phyloP scores from a whole-genome alignment of 441 rosid species.

The Sinapis alba region DNA sequence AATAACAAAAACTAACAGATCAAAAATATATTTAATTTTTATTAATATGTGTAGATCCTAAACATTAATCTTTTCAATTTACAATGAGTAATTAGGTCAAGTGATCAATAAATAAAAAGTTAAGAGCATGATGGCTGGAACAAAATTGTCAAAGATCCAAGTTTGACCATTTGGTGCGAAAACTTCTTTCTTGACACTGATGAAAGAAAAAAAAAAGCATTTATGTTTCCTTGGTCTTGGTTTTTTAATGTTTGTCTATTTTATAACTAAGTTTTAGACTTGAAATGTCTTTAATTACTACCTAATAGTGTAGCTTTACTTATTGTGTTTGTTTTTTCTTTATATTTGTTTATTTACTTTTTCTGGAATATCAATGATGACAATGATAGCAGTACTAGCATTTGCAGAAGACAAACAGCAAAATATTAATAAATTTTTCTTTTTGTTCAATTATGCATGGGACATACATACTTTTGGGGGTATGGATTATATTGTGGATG shows the following conservation, averaged over 20 bases:
- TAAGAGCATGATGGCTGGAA: conserved; percentile 20
- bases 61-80: no score
- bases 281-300: conserved; percentile 28
- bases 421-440: conserved; percentile 23
- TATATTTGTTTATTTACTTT: conserved; percentile 4
- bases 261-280: conserved; percentile 10
- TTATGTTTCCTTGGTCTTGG: conserved; percentile 32
- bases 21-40: no score
- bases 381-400: conserved; percentile 34
- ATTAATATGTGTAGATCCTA: no score
- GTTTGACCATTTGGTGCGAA: conserved; percentile 41
- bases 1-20: no score
- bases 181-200: conserved; percentile 39
- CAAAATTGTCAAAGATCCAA: conserved; percentile 39
- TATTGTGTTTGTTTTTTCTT: conserved; percentile 30
- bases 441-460: conserved; percentile 44
- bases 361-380: conserved; percentile 33
- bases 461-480: conserved; percentile 38
- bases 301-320: conserved; percentile 43
- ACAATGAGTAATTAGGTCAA: no score
- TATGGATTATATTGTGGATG: conserved; percentile 31
- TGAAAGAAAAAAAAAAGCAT: conserved; percentile 34
- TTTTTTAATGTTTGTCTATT: conserved; percentile 11
- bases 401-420: conserved; percentile 33
- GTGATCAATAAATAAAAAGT: conserved; percentile 8